These are phyloP conservation scores for Aspergillus incahuasiensis DNA, from an alignment of 495 filamentous ascomycete species.

Conservation along the genomic window DNA sequence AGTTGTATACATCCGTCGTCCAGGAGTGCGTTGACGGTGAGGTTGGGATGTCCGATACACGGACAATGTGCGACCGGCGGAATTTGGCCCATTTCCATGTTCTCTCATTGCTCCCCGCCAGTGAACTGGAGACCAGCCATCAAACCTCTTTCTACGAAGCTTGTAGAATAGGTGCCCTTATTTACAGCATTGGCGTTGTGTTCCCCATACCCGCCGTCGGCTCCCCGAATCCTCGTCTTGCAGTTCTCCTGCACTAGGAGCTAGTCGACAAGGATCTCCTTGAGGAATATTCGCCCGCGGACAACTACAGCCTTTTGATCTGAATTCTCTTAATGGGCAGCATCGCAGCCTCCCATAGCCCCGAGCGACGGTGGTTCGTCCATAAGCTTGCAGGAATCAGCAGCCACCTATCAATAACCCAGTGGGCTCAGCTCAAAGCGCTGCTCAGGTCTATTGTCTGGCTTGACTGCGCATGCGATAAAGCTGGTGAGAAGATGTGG, in stretches of 20 bases:
- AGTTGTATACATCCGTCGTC: no score
- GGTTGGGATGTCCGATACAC: no score
- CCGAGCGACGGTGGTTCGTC: constrained; percentile 2
- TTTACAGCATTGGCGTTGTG: constrained; percentile 7
- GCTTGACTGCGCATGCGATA: constrained; percentile 6
- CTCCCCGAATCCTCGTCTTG: background rate
- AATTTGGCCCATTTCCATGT: no score
- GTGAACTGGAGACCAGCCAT: no score
- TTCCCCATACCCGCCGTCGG: constrained; percentile 4
- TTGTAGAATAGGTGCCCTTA: background rate
- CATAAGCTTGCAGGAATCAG: background rate
- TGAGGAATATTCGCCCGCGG: no score
- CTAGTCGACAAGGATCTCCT: background rate
- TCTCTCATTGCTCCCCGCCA: no score
- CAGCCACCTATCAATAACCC: no score
- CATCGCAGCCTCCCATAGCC: background rate
- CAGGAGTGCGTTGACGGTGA: no score
- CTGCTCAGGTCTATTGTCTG: background rate
- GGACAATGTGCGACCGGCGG: no score
- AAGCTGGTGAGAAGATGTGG: constrained; percentile 1
- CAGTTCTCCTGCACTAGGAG: background rate
- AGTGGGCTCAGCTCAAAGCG: no score
- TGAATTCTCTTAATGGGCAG: constrained; percentile 2
- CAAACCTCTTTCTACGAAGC: background rate
- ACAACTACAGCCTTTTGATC: background rate